phyloP scores from a whole-genome alignment of 2,329 filamentous ascomycete species.

The Fusarium nurragi region DNA sequence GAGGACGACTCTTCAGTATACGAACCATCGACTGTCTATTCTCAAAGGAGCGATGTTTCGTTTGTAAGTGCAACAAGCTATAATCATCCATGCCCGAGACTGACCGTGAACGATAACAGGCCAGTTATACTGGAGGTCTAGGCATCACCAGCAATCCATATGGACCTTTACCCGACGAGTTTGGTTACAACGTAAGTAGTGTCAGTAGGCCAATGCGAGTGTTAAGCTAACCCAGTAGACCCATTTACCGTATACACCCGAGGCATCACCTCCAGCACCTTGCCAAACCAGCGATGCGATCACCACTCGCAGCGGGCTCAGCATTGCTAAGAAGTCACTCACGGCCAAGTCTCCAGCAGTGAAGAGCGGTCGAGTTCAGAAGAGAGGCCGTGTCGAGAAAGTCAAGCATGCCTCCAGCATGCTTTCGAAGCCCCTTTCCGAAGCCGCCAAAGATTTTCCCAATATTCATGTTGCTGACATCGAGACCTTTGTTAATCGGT shows the following conservation, averaged over 20 bases:
- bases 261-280: constrained; percentile 59
- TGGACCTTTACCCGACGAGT: constrained; percentile 35
- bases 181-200: constrained; percentile 35
- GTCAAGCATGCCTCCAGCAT: constrained; percentile 53
- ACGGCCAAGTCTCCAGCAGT: constrained; percentile 20
- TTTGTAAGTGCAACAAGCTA: constrained; percentile 29
- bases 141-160: constrained; percentile 27
- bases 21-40: constrained; percentile 31
- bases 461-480: constrained; percentile 79
- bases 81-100: neutral
- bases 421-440: constrained; percentile 74
- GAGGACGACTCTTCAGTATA: constrained; percentile 34
- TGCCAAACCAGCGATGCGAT: constrained; percentile 41
- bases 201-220: neutral
- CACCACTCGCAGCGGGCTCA: constrained; percentile 51
- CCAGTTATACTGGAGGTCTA: constrained; percentile 16
- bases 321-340: constrained; percentile 40
- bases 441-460: constrained; percentile 70
- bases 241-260: constrained; percentile 53
- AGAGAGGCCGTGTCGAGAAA: constrained; percentile 46
- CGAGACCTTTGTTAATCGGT: constrained; percentile 78
- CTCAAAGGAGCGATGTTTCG: constrained; percentile 25
- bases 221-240: constrained; percentile 21
- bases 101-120: constrained; percentile 17
- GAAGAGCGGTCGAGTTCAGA: constrained; percentile 38